Base-by-base conservation (phyloP, 768 basidiomycete species). In the Termitomyces sp. region DNA sequence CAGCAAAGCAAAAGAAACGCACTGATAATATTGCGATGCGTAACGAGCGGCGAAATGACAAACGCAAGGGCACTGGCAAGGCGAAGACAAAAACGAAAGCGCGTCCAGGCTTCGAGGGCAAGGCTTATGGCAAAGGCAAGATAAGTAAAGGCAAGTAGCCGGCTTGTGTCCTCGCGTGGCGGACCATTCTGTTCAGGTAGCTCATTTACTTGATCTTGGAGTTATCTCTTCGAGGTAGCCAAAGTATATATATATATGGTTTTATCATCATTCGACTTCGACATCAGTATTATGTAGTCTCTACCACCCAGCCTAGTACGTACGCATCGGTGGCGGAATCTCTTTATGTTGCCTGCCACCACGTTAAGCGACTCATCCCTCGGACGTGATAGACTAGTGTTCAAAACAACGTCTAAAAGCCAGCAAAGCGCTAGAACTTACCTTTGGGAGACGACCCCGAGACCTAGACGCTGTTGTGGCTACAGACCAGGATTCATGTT, bases 1-100 rank as follows among this genome's bases (percentile, higher is more conserved):
- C 89, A 1, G 90, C 91, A 32, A 87, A 83, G 69, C 89, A 93
- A 73, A 93, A 95, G 77, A 98, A 98, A 73, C 82, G 94, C 4
- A 68, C 85, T 14, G 94, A 96, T 65, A 98, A 98, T 66, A 90
- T 98, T 64, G 89, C 93, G 0, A 85, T 82, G 77, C 85, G 94
- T 18, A 85, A 87, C 56, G 94, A 98, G 69, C 79, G 88, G 34
- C 80, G 81, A 69, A 82, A 83, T 46, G 91, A 94, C 64, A 83
- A 86, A 59, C 79, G 83, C 64, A 85, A 79, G 75, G 84, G 63
- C 49, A 67, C 65, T 13, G 74, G 74, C 61, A 79, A 79, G 64
- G 70, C 67, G 65, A 83, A 82, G 68, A 70, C 72, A 47, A 86
- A 87, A 69, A 85, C 84, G 3, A 87, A 88, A 68, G 86, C 85